Conservation (phyloP, 2,329 filamentous ascomycete species). For the Beauveria australis region DNA sequence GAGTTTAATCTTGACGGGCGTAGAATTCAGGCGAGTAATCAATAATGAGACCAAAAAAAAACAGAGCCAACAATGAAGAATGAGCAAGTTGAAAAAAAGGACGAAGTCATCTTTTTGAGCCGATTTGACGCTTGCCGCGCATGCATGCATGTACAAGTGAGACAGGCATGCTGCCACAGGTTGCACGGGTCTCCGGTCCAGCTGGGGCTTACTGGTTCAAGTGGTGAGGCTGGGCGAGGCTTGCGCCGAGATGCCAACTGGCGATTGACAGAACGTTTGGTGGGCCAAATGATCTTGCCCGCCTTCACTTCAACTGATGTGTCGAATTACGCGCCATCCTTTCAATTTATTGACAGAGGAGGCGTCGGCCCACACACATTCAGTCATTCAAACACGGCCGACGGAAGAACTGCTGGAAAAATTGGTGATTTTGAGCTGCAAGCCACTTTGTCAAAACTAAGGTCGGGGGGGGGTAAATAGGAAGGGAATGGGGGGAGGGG, state of each 20-base stretch:
- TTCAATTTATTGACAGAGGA: no score
- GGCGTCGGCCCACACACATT: no score
- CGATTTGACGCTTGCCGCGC: neutral
- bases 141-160: neutral
- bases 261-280: no score
- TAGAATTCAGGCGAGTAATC: neutral
- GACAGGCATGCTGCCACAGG: neutral
- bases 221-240: conserved; percentile 3
- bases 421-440: neutral
- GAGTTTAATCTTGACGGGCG: neutral
- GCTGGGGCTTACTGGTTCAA: neutral
- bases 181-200: neutral
- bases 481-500: neutral
- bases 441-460: neutral
- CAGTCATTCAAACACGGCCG: no score
- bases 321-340: no score
- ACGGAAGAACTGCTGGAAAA: no score
- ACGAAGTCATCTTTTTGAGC: neutral
- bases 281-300: no score
- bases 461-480: no score
- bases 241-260: neutral
- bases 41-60: no score
- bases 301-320: no score
- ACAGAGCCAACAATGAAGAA: neutral
- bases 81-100: neutral